Conservation (phyloP, 75 land plant species). For the Adiantum capillusveneris region DNA sequence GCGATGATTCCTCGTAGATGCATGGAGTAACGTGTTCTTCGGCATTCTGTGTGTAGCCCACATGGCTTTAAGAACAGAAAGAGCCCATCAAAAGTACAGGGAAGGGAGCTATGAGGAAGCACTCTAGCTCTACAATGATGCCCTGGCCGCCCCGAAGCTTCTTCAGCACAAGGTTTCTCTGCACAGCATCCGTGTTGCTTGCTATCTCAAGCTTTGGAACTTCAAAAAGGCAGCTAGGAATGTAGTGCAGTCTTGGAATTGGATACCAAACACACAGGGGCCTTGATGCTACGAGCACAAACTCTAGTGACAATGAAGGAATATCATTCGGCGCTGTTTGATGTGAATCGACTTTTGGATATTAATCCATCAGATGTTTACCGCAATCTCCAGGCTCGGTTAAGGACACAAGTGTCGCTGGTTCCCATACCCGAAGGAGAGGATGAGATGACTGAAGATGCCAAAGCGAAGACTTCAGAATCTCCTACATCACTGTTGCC, state of each 20-base stretch:
- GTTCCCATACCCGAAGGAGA: slow-evolving; percentile 64
- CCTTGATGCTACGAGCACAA: slow-evolving; percentile 96
- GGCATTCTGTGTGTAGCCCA: too few species aligned
- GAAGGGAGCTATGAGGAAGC: slow-evolving; percentile 70
- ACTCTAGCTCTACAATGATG: slow-evolving; percentile 63
- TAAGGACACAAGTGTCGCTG: slow-evolving; percentile 81
- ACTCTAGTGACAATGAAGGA: slow-evolving; percentile 91
- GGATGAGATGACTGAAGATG: slow-evolving; percentile 41
- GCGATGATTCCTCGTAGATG: too few species aligned
- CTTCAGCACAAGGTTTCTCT: slow-evolving; percentile 73
- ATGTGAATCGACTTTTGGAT: slow-evolving; percentile 88
- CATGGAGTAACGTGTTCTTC: too few species aligned
- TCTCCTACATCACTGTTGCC: neutral
- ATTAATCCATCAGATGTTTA: slow-evolving; percentile 84
- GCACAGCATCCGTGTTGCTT: slow-evolving; percentile 92
- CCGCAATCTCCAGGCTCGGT: slow-evolving; percentile 62
- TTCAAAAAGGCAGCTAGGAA: slow-evolving; percentile 83
- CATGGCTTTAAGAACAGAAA: slow-evolving; percentile 48
- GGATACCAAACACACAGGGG: slow-evolving; percentile 89
- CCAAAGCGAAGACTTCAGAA: slow-evolving; percentile 20
- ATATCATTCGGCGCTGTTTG: slow-evolving; percentile 93
- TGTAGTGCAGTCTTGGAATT: slow-evolving; percentile 91
- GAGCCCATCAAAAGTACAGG: slow-evolving; percentile 80
- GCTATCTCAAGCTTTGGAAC: slow-evolving; percentile 70
- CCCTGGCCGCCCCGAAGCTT: slow-evolving; percentile 62